These are phyloP conservation scores for Setaria italica DNA, from an alignment of 202 grass and related monocot species.

Conservation along the genomic window DNA sequence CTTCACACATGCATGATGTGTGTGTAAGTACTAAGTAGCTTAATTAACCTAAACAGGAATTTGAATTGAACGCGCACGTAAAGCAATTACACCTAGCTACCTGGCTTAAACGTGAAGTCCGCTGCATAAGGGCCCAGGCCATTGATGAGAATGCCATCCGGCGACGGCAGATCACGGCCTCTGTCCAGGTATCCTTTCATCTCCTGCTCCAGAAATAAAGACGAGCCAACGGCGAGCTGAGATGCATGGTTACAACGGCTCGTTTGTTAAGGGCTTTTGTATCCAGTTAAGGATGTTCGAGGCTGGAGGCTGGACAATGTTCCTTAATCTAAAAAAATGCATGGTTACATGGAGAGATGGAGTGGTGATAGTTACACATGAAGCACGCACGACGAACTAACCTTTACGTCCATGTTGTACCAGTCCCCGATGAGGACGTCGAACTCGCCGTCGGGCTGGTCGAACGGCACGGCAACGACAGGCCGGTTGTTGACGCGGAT, in stretches of 20 bases:
- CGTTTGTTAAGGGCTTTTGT: too few species aligned
- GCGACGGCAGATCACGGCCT: constrained; percentile 43
- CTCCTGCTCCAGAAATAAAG: not conserved
- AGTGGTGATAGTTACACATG: too few species aligned
- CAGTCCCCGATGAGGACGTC: constrained; percentile 66
- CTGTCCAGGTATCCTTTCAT: constrained; percentile 47
- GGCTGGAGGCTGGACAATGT: too few species aligned
- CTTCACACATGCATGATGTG: not conserved
- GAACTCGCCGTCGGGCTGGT: constrained; percentile 54
- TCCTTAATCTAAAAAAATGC: too few species aligned
- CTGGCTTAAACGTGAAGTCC: constrained; percentile 34
- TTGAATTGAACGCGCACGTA: not conserved
- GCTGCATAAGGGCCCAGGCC: constrained; percentile 46
- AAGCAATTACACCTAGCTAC: not conserved
- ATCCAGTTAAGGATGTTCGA: too few species aligned
- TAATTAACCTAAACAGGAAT: not conserved
- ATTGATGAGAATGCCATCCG: constrained; percentile 58
- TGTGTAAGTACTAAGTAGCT: not conserved
- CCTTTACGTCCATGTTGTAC: constrained; percentile 47
- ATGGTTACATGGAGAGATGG: too few species aligned
- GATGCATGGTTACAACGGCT: too few species aligned
- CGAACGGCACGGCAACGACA: constrained; percentile 65
- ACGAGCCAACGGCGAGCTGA: too few species aligned
- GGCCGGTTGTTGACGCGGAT: constrained; percentile 72
- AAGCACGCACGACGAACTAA: not conserved